phyloP scores from a whole-genome alignment of 2,329 filamentous ascomycete genomes.

The Phyllosticta citriasiana region DNA sequence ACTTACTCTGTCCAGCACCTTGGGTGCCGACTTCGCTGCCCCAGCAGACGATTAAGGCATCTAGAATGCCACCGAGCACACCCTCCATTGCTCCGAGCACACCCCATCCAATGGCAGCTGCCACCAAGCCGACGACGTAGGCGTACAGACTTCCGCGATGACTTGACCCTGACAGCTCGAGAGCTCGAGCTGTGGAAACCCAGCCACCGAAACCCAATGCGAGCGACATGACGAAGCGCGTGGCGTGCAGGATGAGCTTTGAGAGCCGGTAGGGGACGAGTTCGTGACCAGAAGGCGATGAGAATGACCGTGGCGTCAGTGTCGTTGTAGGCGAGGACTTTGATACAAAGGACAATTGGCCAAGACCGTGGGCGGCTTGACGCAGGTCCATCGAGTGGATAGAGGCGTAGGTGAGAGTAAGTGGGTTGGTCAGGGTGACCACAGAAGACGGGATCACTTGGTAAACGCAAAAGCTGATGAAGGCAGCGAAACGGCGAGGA shows the following conservation, averaged over 20 bases:
- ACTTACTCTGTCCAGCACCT: constrained; percentile 58
- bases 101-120: constrained; percentile 90
- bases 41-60: constrained; percentile 87
- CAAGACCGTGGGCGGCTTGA: constrained; percentile 66
- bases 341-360: constrained; percentile 71
- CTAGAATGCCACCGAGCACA: constrained; percentile 75
- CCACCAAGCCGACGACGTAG: constrained; percentile 85
- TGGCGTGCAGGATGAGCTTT: constrained; percentile 84
- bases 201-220: constrained; percentile 91
- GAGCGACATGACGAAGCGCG: constrained; percentile 81
- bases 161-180: constrained; percentile 49
- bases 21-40: constrained; percentile 58
- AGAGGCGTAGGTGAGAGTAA: constrained; percentile 84
- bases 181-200: constrained; percentile 79
- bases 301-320: constrained; percentile 32
- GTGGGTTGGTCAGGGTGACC: constrained; percentile 75
- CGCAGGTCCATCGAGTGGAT: constrained; percentile 82
- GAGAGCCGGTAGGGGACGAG: constrained; percentile 83
- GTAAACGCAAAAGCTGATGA: constrained; percentile 62
- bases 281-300: constrained; percentile 34
- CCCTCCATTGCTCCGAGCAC: constrained; percentile 86
- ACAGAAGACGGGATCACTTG: constrained; percentile 78
- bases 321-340: constrained; percentile 65
- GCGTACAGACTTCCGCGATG: constrained; percentile 77
- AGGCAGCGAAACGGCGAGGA: constrained; percentile 60